phyloP scores from a whole-genome alignment of 169 alveolate species.

The Cryptosporidium sp. region DNA sequence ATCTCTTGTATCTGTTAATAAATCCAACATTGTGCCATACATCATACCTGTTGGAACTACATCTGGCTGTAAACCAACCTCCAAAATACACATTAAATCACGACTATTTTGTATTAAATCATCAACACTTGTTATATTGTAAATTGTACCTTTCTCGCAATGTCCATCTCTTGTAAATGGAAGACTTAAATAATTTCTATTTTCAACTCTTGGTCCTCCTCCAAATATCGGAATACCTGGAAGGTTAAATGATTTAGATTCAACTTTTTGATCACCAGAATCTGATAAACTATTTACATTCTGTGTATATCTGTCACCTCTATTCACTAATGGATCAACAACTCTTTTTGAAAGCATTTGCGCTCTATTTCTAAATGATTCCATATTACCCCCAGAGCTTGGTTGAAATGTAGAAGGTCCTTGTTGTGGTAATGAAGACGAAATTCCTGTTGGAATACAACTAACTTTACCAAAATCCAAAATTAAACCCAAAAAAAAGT shows the following conservation, averaged over 20 bases:
- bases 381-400: conserved; percentile 6
- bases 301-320: conserved; percentile 17
- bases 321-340: conserved; percentile 42
- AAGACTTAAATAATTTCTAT: conserved; percentile 16
- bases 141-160: conserved; percentile 72
- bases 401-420: conserved; percentile 14
- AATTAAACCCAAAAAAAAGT: conserved; percentile 1
- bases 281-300: conserved; percentile 18
- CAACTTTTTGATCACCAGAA: conserved; percentile 16
- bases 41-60: conserved; percentile 54
- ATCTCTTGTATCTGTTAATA: conserved; percentile 34
- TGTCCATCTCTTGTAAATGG: conserved; percentile 74
- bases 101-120: conserved; percentile 46
- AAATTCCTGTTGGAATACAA: conserved; percentile 13
- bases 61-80: conserved; percentile 44
- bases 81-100: conserved; percentile 70
- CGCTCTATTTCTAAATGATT: conserved; percentile 22
- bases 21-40: conserved; percentile 68
- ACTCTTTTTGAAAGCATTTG: conserved; percentile 52
- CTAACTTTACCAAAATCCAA: conserved; percentile 5
- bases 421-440: conserved; percentile 8
- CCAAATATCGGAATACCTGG: conserved; percentile 58
- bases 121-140: conserved; percentile 51
- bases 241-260: conserved; percentile 23
- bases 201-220: conserved; percentile 11